Evolutionary conservation across 345 rosid genomes (phyloP), one percentile per base, ranked within the genome.

Genomic region (Eucalyptus fibrosa): DNA sequence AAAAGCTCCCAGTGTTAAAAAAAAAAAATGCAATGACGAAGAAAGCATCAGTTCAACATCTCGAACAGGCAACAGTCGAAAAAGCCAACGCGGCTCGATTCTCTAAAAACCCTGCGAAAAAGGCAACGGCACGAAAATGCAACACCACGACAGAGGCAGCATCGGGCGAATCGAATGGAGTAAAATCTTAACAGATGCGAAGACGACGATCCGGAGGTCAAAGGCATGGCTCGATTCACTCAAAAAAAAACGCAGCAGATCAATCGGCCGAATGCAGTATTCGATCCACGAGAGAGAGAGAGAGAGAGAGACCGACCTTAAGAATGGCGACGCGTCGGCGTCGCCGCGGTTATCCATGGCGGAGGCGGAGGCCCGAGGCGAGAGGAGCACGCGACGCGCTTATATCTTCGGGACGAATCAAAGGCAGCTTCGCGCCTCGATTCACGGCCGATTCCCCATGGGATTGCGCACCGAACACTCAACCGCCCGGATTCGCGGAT

Each of bases 261-360:
- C 50, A 32, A 86, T 72, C 56, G 6, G 87, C 62, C 12, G 17
- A 23, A 60, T 13, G 88, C 28, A 45, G 21, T 7, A 7, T n/a
- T 6, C 14, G 65, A 12, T 69, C 8, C n/a, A n/a, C 44, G 7
- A 44, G 44, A 82, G 56, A 87, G 37, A 69, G 81, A 69, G 80
- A 67, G 23, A 67, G 80, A 69, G 81, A 69, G 24, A 32, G 81
- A 34, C 80, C 18, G 89, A 93, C 95, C 95, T 90, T 44, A 92
- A 90, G 88, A 72, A 86, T 23, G 94, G 89, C 50, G 69, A 86
- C 7, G 87, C 86, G 50, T 91, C 95, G 2, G 86, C 87, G 47
- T 91, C 94, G 53, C 81, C 77, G 51, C 91, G 91, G 83, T 49
- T 88, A 10, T 92, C 94, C 95, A 93, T 94, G 86, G 87, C 91